Evolutionary conservation across 1,139 yeast species (phyloP).

Genomic region (Hyphopichia pseudoburtonii): DNA sequence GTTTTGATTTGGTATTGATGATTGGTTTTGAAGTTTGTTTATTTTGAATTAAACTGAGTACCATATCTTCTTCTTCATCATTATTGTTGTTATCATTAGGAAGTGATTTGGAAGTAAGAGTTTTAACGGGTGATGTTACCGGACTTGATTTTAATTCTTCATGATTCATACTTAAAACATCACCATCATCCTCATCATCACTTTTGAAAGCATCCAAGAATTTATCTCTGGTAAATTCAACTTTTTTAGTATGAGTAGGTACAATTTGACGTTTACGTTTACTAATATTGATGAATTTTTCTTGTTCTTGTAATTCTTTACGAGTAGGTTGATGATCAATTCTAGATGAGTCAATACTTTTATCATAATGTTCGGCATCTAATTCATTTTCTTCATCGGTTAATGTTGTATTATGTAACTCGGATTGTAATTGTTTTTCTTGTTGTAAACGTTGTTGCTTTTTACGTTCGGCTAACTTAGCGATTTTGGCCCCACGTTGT

Average conservation of each 20-base stretch:
- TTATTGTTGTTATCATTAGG: conserved; percentile 4
- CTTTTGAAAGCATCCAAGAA: conserved; percentile 36
- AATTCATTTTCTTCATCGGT: conserved; percentile 46
- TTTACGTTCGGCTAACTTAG: conserved; percentile 23
- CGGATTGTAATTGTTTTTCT: conserved; percentile 28
- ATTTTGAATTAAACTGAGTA: conserved; percentile 10
- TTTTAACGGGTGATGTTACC: conserved; percentile 34
- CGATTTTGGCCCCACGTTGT: conserved; percentile 22
- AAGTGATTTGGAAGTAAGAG: conserved; percentile 4
- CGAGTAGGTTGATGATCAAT: conserved; percentile 6
- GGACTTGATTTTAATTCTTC: conserved; percentile 24
- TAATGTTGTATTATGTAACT: conserved; percentile 33
- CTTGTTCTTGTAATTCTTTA: conserved; percentile 33
- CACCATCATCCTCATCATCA: conserved; percentile 24
- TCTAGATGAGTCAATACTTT: conserved; percentile 3
- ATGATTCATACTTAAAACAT: conserved; percentile 9
- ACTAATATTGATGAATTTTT: conserved; percentile 36
- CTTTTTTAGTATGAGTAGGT: conserved; percentile 32
- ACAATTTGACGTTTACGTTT: conserved; percentile 34
- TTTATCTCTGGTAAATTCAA: conserved; percentile 30
- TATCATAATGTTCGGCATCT: conserved; percentile 21
- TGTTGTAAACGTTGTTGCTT: conserved; percentile 20
- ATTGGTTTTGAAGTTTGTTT: conserved; percentile 7
- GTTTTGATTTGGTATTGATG: conserved; percentile 11
- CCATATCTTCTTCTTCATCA: conserved; percentile 17